Base-by-base conservation (phyloP, 2,329 filamentous ascomycete genomes). In the Xylariales sp. region DNA sequence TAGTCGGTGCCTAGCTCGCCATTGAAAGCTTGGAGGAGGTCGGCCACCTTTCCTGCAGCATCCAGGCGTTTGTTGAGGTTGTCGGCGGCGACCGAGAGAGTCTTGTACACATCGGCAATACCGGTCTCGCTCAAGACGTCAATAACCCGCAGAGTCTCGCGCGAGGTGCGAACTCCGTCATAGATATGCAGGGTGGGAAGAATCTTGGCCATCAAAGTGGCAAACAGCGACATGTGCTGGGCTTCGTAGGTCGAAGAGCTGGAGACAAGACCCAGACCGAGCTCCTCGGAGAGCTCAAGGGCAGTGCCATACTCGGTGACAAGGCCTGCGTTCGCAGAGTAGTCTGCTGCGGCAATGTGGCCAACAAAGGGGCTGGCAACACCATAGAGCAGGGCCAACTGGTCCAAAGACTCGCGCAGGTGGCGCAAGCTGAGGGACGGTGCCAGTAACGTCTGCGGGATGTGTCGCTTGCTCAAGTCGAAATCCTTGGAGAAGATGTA, bases 401-500 rank as follows among this genome's bases (percentile, higher is more conserved):
- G 90, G 61, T 97, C 91, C 33, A 98, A 74, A 19, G 87, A 78
- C n/a, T 82, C 70, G 29, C 89, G 85, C 55, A 98, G 75, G 57
- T 85, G 83, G 43, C 81, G 78, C 48, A 98, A 70, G 48, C 83
- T 91, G 31, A 87, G 81, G 1, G 89, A 90, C 3, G 89, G 88
- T 8, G 89, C 91, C 46, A 98, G 67, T 46, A 98, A 81, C 13
- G 88, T 83, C 73, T 98, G 93, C 3, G 93, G 91, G 41, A 96
- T 82, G 58, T 93, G 82, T 50, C 90, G 82, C 74, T 93, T 96
- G 69, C 78, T 81, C 54, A 95, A 65, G 61, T 97, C 90, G 56
- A 95, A 96, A 66, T 98, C 93, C 55, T 88, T 88, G 44, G 90
- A 96, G 74, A 97, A 98, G 61, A 97, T 87, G 67, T 98, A 98